A percentile compares a stretch with the other conserved stretches of the same genome.
Evolutionary conservation across 129 eudicot species (phyloP).

Genomic region (Apium graveolens): DNA sequence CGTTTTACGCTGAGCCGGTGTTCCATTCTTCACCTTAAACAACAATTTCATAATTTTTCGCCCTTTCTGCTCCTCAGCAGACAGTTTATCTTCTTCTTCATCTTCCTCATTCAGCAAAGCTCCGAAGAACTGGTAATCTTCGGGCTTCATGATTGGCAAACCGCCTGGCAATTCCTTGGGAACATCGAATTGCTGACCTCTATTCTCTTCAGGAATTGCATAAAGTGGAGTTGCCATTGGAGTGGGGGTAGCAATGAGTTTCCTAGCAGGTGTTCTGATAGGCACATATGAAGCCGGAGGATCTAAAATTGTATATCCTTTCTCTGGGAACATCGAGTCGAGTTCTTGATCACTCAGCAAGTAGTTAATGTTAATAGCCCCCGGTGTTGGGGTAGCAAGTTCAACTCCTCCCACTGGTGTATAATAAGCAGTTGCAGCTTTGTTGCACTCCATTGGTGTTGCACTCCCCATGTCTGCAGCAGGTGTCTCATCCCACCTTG

Average conservation of each 20-base stretch:
- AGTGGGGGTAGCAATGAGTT: constrained; percentile 85
- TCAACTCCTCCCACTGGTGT: constrained; percentile 89
- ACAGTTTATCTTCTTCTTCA: constrained; percentile 58
- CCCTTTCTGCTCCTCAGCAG: constrained; percentile 79
- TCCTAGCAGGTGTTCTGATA: constrained; percentile 82
- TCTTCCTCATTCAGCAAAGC: constrained; percentile 64
- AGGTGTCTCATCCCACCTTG: constrained; percentile 99
- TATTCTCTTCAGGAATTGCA: constrained; percentile 73
- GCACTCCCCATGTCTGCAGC: constrained; percentile 66
- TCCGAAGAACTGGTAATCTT: constrained; percentile 75
- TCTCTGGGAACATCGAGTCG: constrained; percentile 70
- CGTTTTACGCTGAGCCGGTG: constrained; percentile 93
- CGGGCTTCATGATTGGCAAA: constrained; percentile 80
- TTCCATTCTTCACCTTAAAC: constrained; percentile 88
- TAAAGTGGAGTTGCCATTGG: constrained; percentile 75
- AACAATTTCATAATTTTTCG: constrained; percentile 80
- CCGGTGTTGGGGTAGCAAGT: constrained; percentile 96
- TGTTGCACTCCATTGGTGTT: constrained; percentile 85
- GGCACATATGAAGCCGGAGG: constrained; percentile 72
- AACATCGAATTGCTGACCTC: constrained; percentile 63
- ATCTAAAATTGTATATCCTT: constrained; percentile 83
- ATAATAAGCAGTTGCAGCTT: constrained; percentile 54
- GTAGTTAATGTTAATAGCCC: too few species aligned
- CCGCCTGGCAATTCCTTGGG: constrained; percentile 89
- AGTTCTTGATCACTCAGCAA: constrained; percentile 88